Percentiles rank a stretch among this genome's conserved stretches.
Conservation (phyloP, 192 early-diverging fungal species). For the Backusella sp. region DNA sequence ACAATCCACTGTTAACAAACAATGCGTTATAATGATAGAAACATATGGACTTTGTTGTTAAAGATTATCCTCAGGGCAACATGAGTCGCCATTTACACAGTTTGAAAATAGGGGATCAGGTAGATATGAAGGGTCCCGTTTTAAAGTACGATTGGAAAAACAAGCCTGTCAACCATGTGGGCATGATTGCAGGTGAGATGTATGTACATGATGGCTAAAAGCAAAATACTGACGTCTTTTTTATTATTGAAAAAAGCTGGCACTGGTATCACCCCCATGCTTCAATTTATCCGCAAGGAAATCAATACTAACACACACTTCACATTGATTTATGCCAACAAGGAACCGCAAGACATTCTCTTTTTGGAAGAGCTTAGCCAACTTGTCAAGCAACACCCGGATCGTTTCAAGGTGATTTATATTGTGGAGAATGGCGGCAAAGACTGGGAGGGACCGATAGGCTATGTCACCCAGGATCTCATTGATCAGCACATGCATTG, state of each 20-base stretch:
- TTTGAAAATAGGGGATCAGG: constrained; percentile 66
- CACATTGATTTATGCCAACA: constrained; percentile 68
- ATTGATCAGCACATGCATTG: constrained; percentile 66
- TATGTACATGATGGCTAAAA: too few species aligned
- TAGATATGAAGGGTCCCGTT: constrained; percentile 77
- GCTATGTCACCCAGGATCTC: constrained; percentile 72
- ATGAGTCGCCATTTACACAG: constrained; percentile 57
- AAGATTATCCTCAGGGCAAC: constrained; percentile 58
- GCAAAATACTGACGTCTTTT: too few species aligned
- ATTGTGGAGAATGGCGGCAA: constrained; percentile 57
- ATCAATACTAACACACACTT: constrained; percentile 60
- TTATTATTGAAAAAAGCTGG: constrained; percentile 44
- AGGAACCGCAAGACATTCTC: constrained; percentile 65
- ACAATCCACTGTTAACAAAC: too few species aligned
- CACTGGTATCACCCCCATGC: constrained; percentile 69
- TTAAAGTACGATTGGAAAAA: constrained; percentile 59
- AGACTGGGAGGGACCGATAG: constrained; percentile 71
- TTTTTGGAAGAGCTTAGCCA: constrained; percentile 60
- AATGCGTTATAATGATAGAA: constrained; percentile 24
- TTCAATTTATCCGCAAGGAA: constrained; percentile 64
- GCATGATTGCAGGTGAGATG: constrained; percentile 59
- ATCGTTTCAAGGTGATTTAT: constrained; percentile 67
- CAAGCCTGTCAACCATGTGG: constrained; percentile 61
- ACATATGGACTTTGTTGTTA: constrained; percentile 70
- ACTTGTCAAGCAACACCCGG: constrained; percentile 51